Evolutionary conservation across 306 rosid genomes (phyloP).

Genomic region (Neltuma alba): DNA sequence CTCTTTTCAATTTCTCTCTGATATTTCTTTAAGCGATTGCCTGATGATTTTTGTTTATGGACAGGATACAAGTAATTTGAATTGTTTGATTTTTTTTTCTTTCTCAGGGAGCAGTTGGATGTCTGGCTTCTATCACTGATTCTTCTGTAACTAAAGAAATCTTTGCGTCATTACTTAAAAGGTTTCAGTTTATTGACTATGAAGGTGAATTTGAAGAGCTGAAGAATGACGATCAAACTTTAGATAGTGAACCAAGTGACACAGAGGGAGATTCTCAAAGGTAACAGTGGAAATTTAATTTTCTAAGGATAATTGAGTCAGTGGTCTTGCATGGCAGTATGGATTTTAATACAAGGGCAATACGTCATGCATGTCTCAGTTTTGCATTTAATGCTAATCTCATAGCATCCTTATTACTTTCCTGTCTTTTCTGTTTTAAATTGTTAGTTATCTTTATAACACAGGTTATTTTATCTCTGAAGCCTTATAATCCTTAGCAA

Average conservation of each 20-base stretch:
- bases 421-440: too few relatives aligned
- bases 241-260: conserved; percentile 42
- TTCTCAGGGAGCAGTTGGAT: conserved; percentile 78
- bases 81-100: neutral
- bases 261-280: conserved; percentile 57
- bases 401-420: neutral
- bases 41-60: neutral
- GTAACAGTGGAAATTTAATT: conserved; percentile 41
- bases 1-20: conserved; percentile 4
- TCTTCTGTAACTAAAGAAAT: conserved; percentile 60
- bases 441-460: neutral
- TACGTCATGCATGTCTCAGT: neutral
- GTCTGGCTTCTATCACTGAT: conserved; percentile 84
- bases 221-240: conserved; percentile 34
- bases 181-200: conserved; percentile 51
- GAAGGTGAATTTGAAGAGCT: conserved; percentile 47
- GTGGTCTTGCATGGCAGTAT: neutral
- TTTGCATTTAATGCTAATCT: neutral
- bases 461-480: neutral
- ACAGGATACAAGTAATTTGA: conserved; percentile 20
- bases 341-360: neutral
- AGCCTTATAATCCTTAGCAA: neutral
- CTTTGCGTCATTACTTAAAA: conserved; percentile 58
- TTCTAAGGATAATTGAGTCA: neutral
- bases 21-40: conserved; percentile 18